These are phyloP conservation scores for Botrytis deweyae DNA, from an alignment of 2,329 filamentous ascomycete genomes.

Conservation along the genomic window DNA sequence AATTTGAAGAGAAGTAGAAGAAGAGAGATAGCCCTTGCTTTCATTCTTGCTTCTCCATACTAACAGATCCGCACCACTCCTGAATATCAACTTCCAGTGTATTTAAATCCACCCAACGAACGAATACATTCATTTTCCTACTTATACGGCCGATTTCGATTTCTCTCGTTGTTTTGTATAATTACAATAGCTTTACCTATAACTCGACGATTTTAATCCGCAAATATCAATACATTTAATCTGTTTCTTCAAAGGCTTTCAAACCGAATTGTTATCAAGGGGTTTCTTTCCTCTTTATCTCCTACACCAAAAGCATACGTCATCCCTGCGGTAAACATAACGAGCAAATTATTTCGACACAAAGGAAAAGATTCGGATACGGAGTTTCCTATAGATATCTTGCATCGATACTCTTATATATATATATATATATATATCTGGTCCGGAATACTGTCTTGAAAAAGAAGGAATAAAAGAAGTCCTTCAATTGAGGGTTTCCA, in stretches of 20 bases:
- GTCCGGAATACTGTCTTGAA: neutral
- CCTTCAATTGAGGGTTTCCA: neutral
- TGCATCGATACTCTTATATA: neutral
- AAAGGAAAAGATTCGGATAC: neutral
- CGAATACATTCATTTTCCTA: neutral
- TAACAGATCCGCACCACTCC: neutral
- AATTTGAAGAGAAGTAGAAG: neutral
- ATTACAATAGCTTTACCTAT: neutral
- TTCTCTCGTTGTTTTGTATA: neutral
- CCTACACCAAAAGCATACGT: conserved; percentile 8
- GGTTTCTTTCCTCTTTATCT: neutral
- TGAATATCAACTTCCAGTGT: neutral
- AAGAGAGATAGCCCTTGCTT: neutral
- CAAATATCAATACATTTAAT: neutral
- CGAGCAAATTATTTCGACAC: neutral
- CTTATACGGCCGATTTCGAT: neutral
- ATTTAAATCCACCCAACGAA: neutral
- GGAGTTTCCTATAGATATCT: neutral
- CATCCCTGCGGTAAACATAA: conserved; percentile 3
- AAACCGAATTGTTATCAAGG: neutral
- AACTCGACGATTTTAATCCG: neutral
- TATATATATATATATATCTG: neutral
- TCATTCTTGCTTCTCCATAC: neutral
- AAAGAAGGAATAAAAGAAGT: neutral
- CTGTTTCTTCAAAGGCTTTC: neutral